Percentiles rank a stretch among this genome's conserved stretches.
Conservation (phyloP, 164 flowering plant genomes). For the Platanus orientalis region DNA sequence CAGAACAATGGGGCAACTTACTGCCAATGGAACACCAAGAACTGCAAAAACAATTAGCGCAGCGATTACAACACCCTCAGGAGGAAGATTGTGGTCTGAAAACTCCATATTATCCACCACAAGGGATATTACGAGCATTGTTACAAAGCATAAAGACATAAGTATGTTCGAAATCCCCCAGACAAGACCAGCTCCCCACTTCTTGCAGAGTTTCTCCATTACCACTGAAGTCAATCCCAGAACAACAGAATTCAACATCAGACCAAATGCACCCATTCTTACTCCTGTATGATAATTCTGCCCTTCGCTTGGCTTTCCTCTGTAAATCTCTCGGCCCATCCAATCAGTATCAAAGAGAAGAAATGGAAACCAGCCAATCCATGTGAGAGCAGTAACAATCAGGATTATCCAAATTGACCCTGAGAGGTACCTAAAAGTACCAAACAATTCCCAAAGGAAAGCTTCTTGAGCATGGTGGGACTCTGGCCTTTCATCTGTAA, state of each 20-base stretch:
- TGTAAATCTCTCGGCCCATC: constrained; percentile 97
- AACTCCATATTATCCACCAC: constrained; percentile 38
- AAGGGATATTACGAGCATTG: constrained; percentile 61
- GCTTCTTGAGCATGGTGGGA: constrained; percentile 57
- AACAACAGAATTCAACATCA: constrained; percentile 82
- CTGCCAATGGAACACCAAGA: constrained; percentile 94
- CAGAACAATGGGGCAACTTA: constrained; percentile 37
- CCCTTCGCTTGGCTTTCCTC: constrained; percentile 79
- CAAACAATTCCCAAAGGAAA: constrained; percentile 84
- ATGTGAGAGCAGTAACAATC: constrained; percentile 68
- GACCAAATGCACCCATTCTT: constrained; percentile 84
- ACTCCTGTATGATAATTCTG: constrained; percentile 65
- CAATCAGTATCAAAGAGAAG: constrained; percentile 96
- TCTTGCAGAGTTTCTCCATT: constrained; percentile 85
- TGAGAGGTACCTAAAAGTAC: constrained; percentile 64
- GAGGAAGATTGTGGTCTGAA: constrained; percentile 42
- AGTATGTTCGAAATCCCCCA: constrained; percentile 89
- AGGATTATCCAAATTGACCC: constrained; percentile 65
- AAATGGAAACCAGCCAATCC: constrained; percentile 99
- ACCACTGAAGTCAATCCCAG: constrained; percentile 82
- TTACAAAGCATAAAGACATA: constrained; percentile 71
- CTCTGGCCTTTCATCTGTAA: constrained; percentile 29
- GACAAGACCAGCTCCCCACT: constrained; percentile 85
- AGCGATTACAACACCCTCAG: constrained; percentile 62
- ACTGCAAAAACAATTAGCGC: constrained; percentile 57